Percentiles rank a stretch among this genome's conserved stretches.
These are phyloP conservation scores for Phytophthora citricola DNA, from an alignment of 352 stramenopile genomes.

Conservation along the genomic window DNA sequence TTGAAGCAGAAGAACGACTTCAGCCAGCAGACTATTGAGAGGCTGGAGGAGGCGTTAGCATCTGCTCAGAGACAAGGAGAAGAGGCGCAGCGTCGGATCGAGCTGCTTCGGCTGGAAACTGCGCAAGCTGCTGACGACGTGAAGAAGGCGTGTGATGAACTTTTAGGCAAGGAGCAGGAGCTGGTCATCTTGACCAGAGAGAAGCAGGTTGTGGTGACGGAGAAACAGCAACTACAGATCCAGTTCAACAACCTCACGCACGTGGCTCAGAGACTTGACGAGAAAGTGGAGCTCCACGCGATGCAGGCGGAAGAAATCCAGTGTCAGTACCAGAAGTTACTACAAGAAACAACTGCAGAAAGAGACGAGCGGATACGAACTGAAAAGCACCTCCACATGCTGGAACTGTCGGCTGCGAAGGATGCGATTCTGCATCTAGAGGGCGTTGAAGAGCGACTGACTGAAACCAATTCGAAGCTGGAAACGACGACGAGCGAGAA, in stretches of 20 bases:
- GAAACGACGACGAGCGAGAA: constrained; percentile 28
- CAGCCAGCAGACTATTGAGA: constrained; percentile 51
- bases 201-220: constrained; percentile 34
- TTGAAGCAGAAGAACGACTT: constrained; percentile 70
- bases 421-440: constrained; percentile 52
- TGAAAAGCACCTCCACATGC: constrained; percentile 53
- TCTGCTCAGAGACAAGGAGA: constrained; percentile 49
- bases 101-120: constrained; percentile 59
- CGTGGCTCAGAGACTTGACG: constrained; percentile 36
- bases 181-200: constrained; percentile 41
- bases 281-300: constrained; percentile 39
- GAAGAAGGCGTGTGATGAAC: constrained; percentile 35
- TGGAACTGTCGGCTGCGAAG: constrained; percentile 52
- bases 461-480: constrained; percentile 12
- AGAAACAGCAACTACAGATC: constrained; percentile 61
- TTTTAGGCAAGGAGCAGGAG: constrained; percentile 49
- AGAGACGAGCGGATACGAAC: constrained; percentile 53
- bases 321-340: constrained; percentile 30
- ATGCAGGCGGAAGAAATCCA: constrained; percentile 64
- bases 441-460: constrained; percentile 42
- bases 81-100: constrained; percentile 56
- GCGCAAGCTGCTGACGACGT: constrained; percentile 48
- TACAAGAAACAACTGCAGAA: constrained; percentile 47
- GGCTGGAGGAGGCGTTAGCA: constrained; percentile 51
- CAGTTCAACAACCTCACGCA: constrained; percentile 53